A percentile compares a stretch with the other conserved stretches of the same genome.
Conservation (phyloP, 441 rosid genomes). For the Euphorbia corollata region DNA sequence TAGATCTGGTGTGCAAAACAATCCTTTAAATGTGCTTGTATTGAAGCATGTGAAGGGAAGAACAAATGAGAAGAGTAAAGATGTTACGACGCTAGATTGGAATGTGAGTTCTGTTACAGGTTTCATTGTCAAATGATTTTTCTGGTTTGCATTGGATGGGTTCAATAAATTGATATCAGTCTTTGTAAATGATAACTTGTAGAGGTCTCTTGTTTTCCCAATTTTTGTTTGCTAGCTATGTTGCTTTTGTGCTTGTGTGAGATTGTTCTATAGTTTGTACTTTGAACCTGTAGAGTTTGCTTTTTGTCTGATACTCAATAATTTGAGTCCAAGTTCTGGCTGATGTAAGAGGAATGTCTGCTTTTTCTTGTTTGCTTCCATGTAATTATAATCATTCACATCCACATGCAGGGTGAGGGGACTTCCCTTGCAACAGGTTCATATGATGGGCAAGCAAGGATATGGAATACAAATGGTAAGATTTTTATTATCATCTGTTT, state of each 20-base stretch:
- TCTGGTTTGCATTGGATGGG: not conserved
- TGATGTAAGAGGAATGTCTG: constrained; percentile 4
- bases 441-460: constrained; percentile 96
- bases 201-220: not conserved
- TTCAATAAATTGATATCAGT: not conserved
- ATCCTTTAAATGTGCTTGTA: constrained; percentile 52
- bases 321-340: not conserved
- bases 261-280: not conserved
- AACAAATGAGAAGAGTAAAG: constrained; percentile 94
- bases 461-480: constrained; percentile 84
- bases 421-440: constrained; percentile 97
- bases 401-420: constrained; percentile 71
- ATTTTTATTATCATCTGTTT: constrained; percentile 3
- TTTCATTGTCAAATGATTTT: constrained; percentile 6
- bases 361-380: not conserved
- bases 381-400: constrained; percentile 9
- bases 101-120: constrained; percentile 60
- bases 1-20: constrained; percentile 44
- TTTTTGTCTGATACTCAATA: not conserved
- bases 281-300: not conserved
- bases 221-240: not conserved
- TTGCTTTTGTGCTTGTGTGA: not conserved
- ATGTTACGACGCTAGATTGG: constrained; percentile 98
- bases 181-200: not conserved
- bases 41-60: constrained; percentile 91